Conservation (phyloP, 495 filamentous ascomycete genomes). For the Daldinia grandis region DNA sequence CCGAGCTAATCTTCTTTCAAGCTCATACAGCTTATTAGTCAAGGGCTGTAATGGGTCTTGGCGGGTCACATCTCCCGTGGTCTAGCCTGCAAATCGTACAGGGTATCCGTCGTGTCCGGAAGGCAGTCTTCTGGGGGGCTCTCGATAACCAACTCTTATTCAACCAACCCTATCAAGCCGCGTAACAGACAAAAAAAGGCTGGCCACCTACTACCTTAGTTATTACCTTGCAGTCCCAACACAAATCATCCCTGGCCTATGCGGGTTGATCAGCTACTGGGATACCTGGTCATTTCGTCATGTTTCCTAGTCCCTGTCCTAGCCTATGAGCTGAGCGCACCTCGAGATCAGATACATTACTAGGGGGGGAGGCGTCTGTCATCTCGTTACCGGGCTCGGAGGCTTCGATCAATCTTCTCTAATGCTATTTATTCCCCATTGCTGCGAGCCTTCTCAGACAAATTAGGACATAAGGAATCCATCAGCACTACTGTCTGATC, state of each 20-base stretch:
- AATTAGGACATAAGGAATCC: slow-evolving; percentile 43
- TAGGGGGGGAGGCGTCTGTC: slow-evolving; percentile 32
- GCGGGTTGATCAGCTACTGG: slow-evolving; percentile 42
- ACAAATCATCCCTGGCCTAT: slow-evolving; percentile 38
- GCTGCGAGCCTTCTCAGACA: slow-evolving; percentile 33
- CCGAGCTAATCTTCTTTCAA: slow-evolving; percentile 31
- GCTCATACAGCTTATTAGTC: slow-evolving; percentile 17
- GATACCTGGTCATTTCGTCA: slow-evolving; percentile 42
- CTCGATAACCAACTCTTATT: slow-evolving; percentile 37
- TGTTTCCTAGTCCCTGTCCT: slow-evolving; percentile 33
- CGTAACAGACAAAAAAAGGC: slow-evolving; percentile 38
- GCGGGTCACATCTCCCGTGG: slow-evolving; percentile 40
- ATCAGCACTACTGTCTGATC: slow-evolving; percentile 44
- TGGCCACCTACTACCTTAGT: slow-evolving; percentile 40
- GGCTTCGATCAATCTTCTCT: slow-evolving; percentile 32
- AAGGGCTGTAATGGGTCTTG: slow-evolving; percentile 29
- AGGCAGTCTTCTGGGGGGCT: slow-evolving; percentile 25
- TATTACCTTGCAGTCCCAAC: slow-evolving; percentile 40
- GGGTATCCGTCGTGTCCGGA: slow-evolving; percentile 32
- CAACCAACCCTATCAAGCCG: slow-evolving; percentile 42
- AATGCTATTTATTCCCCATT: slow-evolving; percentile 37
- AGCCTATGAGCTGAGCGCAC: slow-evolving; percentile 35
- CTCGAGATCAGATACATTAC: slow-evolving; percentile 39
- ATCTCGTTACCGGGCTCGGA: slow-evolving; percentile 43
- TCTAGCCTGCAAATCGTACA: slow-evolving; percentile 38